These are phyloP conservation scores for Phtheirospermum japonicum DNA, from an alignment of 257 asterid species.

Conservation along the genomic window DNA sequence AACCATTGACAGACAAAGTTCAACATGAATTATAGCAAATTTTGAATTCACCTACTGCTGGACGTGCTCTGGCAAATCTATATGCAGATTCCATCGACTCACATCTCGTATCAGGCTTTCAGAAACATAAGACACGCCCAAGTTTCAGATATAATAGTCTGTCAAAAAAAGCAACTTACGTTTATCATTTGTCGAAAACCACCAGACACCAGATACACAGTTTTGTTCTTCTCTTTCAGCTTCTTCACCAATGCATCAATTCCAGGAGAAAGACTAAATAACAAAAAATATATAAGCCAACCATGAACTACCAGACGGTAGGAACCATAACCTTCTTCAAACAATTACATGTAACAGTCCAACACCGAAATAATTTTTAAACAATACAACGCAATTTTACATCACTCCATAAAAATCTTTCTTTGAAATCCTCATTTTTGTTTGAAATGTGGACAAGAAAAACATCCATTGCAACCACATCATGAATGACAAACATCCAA, in stretches of 20 bases:
- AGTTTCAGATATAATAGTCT: conserved; percentile 10
- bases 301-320: conserved; percentile 8
- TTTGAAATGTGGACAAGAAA: neutral
- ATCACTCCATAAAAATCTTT: neutral
- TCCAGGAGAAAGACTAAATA: conserved; percentile 80
- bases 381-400: neutral
- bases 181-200: conserved; percentile 98
- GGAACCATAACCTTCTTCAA: neutral
- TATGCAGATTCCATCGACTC: neutral
- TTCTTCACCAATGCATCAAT: conserved; percentile 72
- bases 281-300: conserved; percentile 23
- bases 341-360: neutral
- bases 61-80: neutral
- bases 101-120: neutral
- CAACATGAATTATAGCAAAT: neutral
- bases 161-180: conserved; percentile 40
- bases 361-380: neutral
- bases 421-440: neutral
- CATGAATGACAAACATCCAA: neutral
- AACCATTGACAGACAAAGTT: neutral
- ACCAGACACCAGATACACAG: conserved; percentile 81
- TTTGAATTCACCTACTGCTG: neutral
- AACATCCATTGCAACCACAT: neutral
- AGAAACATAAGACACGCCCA: conserved; percentile 1
- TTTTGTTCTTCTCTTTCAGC: conserved; percentile 53